Evolutionary conservation across 2,329 filamentous ascomycete species (phyloP).

Genomic region (Blastomyces percursus): DNA sequence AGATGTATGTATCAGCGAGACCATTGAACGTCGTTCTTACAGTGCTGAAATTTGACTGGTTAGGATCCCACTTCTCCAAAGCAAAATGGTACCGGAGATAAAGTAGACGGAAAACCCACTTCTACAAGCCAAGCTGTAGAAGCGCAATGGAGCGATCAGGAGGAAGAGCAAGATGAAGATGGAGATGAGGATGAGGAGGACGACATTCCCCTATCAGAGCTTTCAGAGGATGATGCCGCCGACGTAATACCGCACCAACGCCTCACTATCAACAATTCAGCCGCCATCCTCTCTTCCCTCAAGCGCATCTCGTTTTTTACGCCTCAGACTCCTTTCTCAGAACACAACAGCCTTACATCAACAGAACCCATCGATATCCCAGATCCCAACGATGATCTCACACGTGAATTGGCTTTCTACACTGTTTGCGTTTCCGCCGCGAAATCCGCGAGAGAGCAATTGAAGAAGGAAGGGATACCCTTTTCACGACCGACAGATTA

Average conservation of each 20-base stretch:
- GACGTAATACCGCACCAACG: constrained; percentile 84
- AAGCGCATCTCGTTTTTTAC: constrained; percentile 51
- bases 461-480: constrained; percentile 70
- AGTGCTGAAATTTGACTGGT: not conserved
- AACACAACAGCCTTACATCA: constrained; percentile 68
- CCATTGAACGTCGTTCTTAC: not conserved
- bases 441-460: constrained; percentile 56
- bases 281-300: constrained; percentile 68
- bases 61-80: constrained; percentile 26
- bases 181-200: constrained; percentile 63
- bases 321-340: constrained; percentile 62
- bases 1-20: not conserved
- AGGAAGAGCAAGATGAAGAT: constrained; percentile 31
- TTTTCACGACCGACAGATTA: constrained; percentile 90
- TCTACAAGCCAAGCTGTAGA: constrained; percentile 14
- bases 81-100: constrained; percentile 33
- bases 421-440: constrained; percentile 75
- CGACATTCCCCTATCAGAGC: constrained; percentile 80
- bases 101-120: constrained; percentile 18
- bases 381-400: constrained; percentile 83
- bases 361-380: constrained; percentile 58
- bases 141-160: constrained; percentile 22
- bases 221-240: constrained; percentile 68
- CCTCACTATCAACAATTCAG: constrained; percentile 93
- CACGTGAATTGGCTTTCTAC: constrained; percentile 88